Percentiles rank a stretch among this genome's conserved stretches.
Evolutionary conservation across 441 rosid genomes (phyloP).

Genomic region (Oxalis stricta): DNA sequence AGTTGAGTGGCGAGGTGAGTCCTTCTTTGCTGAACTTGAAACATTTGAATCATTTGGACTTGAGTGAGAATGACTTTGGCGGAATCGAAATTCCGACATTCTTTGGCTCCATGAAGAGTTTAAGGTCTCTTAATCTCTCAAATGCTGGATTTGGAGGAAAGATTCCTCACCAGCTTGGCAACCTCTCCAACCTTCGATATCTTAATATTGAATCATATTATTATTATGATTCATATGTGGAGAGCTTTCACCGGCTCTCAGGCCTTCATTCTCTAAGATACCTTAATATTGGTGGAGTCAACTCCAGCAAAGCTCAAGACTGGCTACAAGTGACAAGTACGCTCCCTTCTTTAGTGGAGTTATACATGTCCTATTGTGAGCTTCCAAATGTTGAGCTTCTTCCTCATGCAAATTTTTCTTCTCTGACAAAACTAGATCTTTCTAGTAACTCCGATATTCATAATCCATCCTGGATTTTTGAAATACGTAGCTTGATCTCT

Average conservation of each 20-base stretch:
- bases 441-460: not conserved
- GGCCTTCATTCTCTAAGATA: conserved; percentile 1
- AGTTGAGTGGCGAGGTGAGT: not conserved
- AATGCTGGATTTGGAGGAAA: conserved; percentile 7
- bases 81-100: conserved; percentile 9
- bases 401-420: not conserved
- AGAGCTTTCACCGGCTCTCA: conserved; percentile 7
- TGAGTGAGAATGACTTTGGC: conserved; percentile 14
- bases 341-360: conserved; percentile 2
- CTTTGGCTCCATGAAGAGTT: conserved; percentile 4
- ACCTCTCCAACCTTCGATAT: conserved; percentile 10
- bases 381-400: not conserved
- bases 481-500: not conserved
- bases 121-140: conserved; percentile 15
- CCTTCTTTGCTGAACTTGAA: conserved; percentile 8
- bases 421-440: conserved; percentile 1
- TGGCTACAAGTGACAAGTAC: conserved; percentile 5
- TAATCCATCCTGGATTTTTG: not conserved
- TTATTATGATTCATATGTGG: not conserved
- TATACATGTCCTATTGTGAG: not conserved
- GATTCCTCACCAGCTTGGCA: conserved; percentile 13
- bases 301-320: not conserved
- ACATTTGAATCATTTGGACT: conserved; percentile 9
- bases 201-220: conserved; percentile 9
- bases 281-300: not conserved